Conservation (phyloP, 2,329 filamentous ascomycete genomes). For the Taxawa tesnikishii region DNA sequence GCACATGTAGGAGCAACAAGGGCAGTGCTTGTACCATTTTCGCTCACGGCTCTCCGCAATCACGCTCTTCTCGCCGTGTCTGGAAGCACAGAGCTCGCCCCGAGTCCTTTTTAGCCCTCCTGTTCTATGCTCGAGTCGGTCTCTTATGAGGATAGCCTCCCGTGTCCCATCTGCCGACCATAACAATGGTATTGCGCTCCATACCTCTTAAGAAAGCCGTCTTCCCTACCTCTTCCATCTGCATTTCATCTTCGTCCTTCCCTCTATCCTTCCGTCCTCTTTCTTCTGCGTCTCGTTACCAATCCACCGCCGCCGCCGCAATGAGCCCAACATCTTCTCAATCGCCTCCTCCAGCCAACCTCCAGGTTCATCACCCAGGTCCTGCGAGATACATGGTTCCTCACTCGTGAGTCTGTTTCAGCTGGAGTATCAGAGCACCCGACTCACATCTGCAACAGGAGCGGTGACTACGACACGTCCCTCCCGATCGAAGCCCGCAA, state of each 20-base stretch:
- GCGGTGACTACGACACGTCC: slow-evolving; percentile 37
- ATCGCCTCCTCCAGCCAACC: slow-evolving; percentile 18
- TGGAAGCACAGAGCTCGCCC: too few species aligned
- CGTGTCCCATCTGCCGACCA: neutral
- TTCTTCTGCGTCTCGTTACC: too few species aligned
- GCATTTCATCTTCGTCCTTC: neutral
- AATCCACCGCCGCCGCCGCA: neutral
- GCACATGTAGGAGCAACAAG: too few species aligned
- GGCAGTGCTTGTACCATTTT: too few species aligned
- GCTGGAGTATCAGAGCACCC: slow-evolving; percentile 6
- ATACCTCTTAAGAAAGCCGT: neutral
- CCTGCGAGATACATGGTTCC: slow-evolving; percentile 25
- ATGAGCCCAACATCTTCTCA: too few species aligned
- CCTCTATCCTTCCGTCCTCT: neutral
- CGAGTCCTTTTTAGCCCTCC: too few species aligned
- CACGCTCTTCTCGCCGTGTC: too few species aligned
- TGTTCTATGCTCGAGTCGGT: too few species aligned
- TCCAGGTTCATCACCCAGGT: slow-evolving; percentile 20
- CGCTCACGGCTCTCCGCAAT: too few species aligned
- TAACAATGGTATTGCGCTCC: neutral
- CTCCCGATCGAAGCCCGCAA: slow-evolving; percentile 36
- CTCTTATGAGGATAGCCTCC: too few species aligned
- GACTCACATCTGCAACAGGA: slow-evolving; percentile 14
- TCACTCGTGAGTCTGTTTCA: slow-evolving; percentile 13
- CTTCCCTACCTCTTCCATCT: neutral